Base-by-base conservation (phyloP, 495 filamentous ascomycete genomes). In the Penicillium subrubescens region DNA sequence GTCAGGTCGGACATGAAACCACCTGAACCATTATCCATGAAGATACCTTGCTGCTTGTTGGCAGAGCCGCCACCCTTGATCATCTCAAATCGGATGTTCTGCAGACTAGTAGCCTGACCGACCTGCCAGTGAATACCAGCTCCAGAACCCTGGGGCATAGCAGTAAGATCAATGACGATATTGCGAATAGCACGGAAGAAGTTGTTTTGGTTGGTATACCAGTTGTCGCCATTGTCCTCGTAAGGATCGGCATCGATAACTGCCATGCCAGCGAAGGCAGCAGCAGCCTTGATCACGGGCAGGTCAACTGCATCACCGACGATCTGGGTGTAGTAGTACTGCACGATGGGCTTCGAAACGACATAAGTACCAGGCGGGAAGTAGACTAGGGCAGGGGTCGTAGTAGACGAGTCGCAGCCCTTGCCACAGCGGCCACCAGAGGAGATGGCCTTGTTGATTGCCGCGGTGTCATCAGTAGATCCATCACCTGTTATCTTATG, bases 41-140 rank as follows among this genome's bases (percentile, higher is more conserved):
- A 97, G 73, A 98, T 89, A 71, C 94, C 94, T 78, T 92, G 85
- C 75, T 97, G 94, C 69, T 82, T 80, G 77, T 94, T 95, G 59
- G 79, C 83, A 15, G 79, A 77, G 48, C 86, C 86, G 17, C 88
- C 88, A 63, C 89, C 90, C 59, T 84, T 85, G 71, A 87, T 81
- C 93, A 98, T 96, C 75, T 93, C 87, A 79, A 98, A 96, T 59
- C 88, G 85, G 59, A 97, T 88, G 75, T 97, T 97, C 75, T 97
- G 93, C 54, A 96, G 77, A 66, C 89, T 92, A 12, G 95, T 97
- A 5, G 94, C 95, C 70, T 99, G 95, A 44, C 92, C 93, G 4
- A 99, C 94, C 74, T 98, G 95, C 96, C 96, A 98, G 77, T 98
- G 95, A 61, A 99, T 96, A 77, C 92, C 92, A 43, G 92, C 77